These are phyloP conservation scores for Rhodotorula glutinis DNA, from an alignment of 1,284 basidiomycete species.

Conservation along the genomic window DNA sequence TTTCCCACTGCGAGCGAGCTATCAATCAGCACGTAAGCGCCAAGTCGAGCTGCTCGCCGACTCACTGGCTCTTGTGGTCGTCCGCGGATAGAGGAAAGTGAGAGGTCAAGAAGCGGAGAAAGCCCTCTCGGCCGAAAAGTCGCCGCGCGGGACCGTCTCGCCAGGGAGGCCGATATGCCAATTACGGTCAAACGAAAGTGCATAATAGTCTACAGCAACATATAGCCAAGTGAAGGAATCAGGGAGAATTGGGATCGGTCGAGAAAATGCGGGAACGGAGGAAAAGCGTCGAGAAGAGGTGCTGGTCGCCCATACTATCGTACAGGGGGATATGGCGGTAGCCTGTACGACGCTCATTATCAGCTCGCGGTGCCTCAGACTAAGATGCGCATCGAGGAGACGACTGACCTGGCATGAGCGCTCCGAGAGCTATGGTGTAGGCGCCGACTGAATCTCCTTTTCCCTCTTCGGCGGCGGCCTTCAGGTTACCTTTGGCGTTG, in stretches of 20 bases:
- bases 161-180: too few species aligned
- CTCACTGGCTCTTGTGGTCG: too few species aligned
- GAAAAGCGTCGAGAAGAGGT: constrained; percentile 83
- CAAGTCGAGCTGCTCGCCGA: too few species aligned
- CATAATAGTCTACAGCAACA: constrained; percentile 1
- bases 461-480: constrained; percentile 56
- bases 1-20: constrained; percentile 1
- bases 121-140: too few species aligned
- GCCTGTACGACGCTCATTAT: constrained; percentile 59
- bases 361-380: too few species aligned
- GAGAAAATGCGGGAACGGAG: constrained; percentile 49
- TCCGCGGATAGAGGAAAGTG: too few species aligned
- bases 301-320: constrained; percentile 74
- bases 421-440: constrained; percentile 66
- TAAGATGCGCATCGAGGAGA: too few species aligned
- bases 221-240: neutral
- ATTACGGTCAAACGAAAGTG: too few species aligned
- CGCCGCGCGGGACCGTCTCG: too few species aligned
- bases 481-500: constrained; percentile 54
- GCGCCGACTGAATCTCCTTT: constrained; percentile 61
- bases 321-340: constrained; percentile 83
- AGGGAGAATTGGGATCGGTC: neutral
- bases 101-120: too few species aligned
- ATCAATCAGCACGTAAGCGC: too few species aligned
- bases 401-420: constrained; percentile 65